These are phyloP conservation scores for Paracamarosporium sp. DNA, from an alignment of 2,329 filamentous ascomycete species.

Conservation along the genomic window DNA sequence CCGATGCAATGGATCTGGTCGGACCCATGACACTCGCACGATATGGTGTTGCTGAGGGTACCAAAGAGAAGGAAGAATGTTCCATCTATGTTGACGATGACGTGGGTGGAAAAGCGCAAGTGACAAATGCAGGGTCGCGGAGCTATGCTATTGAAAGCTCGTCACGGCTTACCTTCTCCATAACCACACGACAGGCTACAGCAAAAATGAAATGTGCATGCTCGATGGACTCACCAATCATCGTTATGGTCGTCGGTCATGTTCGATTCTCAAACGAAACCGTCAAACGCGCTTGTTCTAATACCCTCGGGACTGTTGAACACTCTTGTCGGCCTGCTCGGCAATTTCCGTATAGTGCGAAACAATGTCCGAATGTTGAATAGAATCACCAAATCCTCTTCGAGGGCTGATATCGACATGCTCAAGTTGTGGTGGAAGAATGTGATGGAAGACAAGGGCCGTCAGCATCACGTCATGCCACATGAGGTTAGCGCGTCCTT, in stretches of 20 bases:
- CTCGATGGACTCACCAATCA: not conserved
- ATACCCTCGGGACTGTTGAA: not conserved
- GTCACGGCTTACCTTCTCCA: not conserved
- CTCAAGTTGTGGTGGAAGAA: not conserved
- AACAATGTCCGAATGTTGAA: not conserved
- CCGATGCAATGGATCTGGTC: too few relatives aligned
- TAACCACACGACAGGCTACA: not conserved
- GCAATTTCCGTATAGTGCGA: not conserved
- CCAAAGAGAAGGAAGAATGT: not conserved
- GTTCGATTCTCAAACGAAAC: not conserved
- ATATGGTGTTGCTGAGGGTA: not conserved
- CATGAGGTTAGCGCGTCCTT: not conserved
- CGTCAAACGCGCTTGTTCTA: not conserved
- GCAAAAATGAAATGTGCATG: not conserved
- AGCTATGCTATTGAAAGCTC: not conserved
- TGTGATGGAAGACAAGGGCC: not conserved
- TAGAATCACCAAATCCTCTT: not conserved
- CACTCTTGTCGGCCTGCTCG: not conserved
- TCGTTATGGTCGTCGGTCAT: not conserved
- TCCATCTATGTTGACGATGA: not conserved
- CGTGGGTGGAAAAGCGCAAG: not conserved
- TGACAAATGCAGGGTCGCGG: not conserved
- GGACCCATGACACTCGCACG: not conserved
- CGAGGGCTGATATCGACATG: not conserved
- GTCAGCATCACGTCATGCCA: not conserved